phyloP scores from a whole-genome alignment of 257 asterid species.

The Thymus mandschuricus region DNA sequence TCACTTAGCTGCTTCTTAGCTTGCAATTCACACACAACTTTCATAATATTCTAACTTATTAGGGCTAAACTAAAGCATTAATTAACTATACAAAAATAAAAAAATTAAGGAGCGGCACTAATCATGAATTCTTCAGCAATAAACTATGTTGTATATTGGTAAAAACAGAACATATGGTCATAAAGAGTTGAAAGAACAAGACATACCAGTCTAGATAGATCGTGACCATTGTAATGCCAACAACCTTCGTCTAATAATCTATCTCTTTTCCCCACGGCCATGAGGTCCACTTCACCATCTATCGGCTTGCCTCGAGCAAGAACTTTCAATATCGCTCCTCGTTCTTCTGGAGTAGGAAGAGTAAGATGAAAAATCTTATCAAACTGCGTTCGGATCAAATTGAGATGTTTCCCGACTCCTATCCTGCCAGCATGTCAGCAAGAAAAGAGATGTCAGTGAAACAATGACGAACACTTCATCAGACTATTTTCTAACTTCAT shows the following conservation, averaged over 20 bases:
- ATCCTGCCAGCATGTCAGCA: not conserved
- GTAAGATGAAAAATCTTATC: conserved; percentile 28
- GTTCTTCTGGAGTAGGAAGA: conserved; percentile 79
- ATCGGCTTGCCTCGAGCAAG: conserved; percentile 65
- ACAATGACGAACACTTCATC: not conserved
- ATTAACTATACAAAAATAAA: no score
- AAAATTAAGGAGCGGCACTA: no score
- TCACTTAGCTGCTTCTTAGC: not conserved
- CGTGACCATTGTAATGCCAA: conserved; percentile 72
- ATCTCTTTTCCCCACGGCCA: conserved; percentile 55
- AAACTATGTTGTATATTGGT: not conserved
- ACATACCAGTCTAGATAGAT: conserved; percentile 70
- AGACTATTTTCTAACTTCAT: not conserved
- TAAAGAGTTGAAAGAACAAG: not conserved
- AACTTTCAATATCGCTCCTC: conserved; percentile 77
- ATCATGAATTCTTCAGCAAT: no score
- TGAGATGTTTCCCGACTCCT: not conserved
- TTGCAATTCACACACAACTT: not conserved
- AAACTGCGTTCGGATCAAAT: not conserved
- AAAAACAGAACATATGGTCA: not conserved
- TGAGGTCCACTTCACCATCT: conserved; percentile 19
- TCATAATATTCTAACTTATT: no score
- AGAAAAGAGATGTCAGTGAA: not conserved
- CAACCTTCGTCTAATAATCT: conserved; percentile 11
- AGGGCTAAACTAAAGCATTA: no score